A percentile compares a stretch with the other conserved stretches of the same genome.
Evolutionary conservation across 192 early-diverging fungal genomes (phyloP).

Genomic region (Umbelopsis sp.): DNA sequence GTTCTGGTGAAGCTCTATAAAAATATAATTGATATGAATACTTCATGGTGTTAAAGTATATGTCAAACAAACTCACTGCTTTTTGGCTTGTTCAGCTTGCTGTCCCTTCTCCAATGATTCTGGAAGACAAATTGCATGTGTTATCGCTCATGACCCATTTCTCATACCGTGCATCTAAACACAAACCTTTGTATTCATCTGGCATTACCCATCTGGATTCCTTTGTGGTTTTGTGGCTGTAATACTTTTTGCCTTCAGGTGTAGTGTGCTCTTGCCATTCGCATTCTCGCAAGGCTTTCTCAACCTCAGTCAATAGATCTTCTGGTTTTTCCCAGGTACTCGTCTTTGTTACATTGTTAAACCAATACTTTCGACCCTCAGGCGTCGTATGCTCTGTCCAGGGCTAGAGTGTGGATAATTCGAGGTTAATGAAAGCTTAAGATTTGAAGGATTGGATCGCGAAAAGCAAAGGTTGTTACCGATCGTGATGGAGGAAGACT

Average conservation of each 20-base stretch:
- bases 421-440: not conserved
- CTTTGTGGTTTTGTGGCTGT: conserved; percentile 76
- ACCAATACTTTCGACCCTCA: conserved; percentile 90
- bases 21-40: no score
- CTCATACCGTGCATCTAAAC: not conserved
- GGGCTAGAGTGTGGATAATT: not conserved
- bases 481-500: conserved; percentile 6
- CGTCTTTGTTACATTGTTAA: conserved; percentile 72
- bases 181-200: conserved; percentile 63
- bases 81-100: conserved; percentile 37
- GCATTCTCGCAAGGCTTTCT: conserved; percentile 60
- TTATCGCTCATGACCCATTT: not conserved
- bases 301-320: conserved; percentile 81
- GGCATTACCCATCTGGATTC: conserved; percentile 90
- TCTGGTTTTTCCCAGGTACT: conserved; percentile 96
- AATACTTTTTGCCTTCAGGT: conserved; percentile 82
- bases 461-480: not conserved
- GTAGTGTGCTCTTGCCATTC: conserved; percentile 88
- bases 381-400: conserved; percentile 81
- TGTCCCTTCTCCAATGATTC: conserved; percentile 42
- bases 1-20: not conserved
- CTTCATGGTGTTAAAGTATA: no score
- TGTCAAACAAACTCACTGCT: conserved; percentile 19
- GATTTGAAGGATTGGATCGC: not conserved
- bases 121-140: conserved; percentile 17